A percentile compares a stretch with the other conserved stretches of the same genome.
Evolutionary conservation across 2,329 filamentous ascomycete species (phyloP).

Genomic region (Alternaria angustiovoidea): DNA sequence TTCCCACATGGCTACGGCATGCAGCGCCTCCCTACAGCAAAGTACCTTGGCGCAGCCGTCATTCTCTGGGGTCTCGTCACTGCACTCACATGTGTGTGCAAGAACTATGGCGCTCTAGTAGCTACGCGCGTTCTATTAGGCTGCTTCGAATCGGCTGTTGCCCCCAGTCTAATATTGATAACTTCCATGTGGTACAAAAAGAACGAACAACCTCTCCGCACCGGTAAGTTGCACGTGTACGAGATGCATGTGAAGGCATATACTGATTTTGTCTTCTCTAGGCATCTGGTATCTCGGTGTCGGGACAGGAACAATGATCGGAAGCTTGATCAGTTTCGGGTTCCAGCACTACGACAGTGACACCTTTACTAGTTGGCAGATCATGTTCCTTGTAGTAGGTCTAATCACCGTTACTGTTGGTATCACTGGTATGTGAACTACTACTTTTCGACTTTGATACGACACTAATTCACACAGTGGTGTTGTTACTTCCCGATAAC

Average conservation of each 20-base stretch:
- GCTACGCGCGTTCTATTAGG: slow-evolving; percentile 61
- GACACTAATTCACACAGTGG: slow-evolving; percentile 44
- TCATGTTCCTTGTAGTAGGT: slow-evolving; percentile 70
- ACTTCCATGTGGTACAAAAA: slow-evolving; percentile 73
- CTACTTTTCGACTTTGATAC: rapidly evolving
- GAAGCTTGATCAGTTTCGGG: slow-evolving; percentile 65
- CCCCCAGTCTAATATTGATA: slow-evolving; percentile 69
- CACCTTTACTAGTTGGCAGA: slow-evolving; percentile 67
- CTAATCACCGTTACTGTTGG: slow-evolving; percentile 44
- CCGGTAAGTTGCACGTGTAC: slow-evolving; percentile 11
- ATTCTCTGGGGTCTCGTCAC: slow-evolving; percentile 59
- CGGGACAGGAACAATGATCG: slow-evolving; percentile 61
- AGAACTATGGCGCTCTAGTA: slow-evolving; percentile 60
- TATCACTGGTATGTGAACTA: slow-evolving; percentile 22
- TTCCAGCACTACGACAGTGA: slow-evolving; percentile 63
- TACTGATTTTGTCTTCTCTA: neutral
- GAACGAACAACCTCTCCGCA: slow-evolving; percentile 67
- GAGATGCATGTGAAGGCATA: neutral
- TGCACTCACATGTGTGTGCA: slow-evolving; percentile 57
- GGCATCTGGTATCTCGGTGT: slow-evolving; percentile 52
- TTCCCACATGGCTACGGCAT: slow-evolving; percentile 59
- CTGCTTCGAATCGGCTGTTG: slow-evolving; percentile 58
- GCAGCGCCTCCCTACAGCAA: slow-evolving; percentile 62
- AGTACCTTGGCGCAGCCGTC: slow-evolving; percentile 58
- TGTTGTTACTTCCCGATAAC: slow-evolving; percentile 63